Evolutionary conservation across 2,329 filamentous ascomycete species (phyloP), one percentile per base, ranked within the genome.

Genomic region (Aspergillus vadensis): DNA sequence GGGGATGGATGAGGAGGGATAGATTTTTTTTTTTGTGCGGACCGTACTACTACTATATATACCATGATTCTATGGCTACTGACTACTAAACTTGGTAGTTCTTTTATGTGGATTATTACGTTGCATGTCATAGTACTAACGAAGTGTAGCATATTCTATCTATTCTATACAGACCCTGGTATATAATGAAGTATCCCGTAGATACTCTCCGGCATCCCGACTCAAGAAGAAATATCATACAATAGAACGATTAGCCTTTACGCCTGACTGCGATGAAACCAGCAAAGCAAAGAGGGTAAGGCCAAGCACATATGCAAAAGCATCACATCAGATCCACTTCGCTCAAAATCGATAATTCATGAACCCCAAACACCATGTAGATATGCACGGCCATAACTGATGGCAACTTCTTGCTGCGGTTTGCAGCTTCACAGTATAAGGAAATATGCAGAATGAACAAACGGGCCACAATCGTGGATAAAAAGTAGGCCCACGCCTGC

Each of bases 401-500:
- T 55, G 39, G 39, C 53, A 15, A 15, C 6, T 17, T 21, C 9
- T 32, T 27, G n/a, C 39, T 44, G 50, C 55, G 17, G 25, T 25
- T 32, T 6, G 14, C 36, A 25, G 48, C 23, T 19, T 41, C 47
- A 44, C 36, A 10, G 25, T n/a, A 39, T 52, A 60, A 52, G 62
- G 32, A 14, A 36, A 63, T 62, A 58, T 60, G 59, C 59, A 61
- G 39, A 25, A 52, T 32, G 30, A 47, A 47, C n/a, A 32, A 32
- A 47, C 15, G 47, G 25, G 6, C 27, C 19, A 12, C 4, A 10
- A 4, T 10, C 12, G 3, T 12, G 25, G 25, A 14, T 32, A 17
- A 17, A 50, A 10, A 12, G 47, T 19, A 50, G 9, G 7, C 47
- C 25, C 47, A 50, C 12, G n/a, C 15, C 23, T 19, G 47, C 47